Conservation (phyloP, 176 grass and related monocot species). For the Oryza meyeriana region DNA sequence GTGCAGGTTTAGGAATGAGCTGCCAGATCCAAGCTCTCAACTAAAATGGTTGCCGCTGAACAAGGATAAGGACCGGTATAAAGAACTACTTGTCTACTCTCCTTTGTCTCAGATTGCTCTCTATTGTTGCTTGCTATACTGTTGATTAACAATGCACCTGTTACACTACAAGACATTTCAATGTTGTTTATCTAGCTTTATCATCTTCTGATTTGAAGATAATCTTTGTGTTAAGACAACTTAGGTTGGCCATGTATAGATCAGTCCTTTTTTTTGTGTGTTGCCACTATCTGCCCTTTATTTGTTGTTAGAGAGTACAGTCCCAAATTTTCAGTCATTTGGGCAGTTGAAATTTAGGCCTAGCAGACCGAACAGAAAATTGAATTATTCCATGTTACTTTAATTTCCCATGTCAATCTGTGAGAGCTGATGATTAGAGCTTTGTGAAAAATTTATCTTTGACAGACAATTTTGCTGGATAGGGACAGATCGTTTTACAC, state of each 20-base stretch:
- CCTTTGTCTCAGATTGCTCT: slow-evolving; percentile 6
- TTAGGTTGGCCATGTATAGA: not conserved
- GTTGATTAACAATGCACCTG: not conserved
- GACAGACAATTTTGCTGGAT: not conserved
- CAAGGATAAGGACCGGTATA: slow-evolving; percentile 91
- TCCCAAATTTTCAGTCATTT: not conserved
- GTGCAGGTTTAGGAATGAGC: slow-evolving; percentile 93
- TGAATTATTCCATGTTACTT: slow-evolving; percentile 8
- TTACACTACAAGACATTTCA: not conserved
- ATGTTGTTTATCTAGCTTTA: not conserved
- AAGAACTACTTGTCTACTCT: slow-evolving; percentile 10
- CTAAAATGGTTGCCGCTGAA: slow-evolving; percentile 84
- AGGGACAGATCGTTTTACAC: not conserved
- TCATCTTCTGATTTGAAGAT: not conserved
- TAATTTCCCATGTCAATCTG: slow-evolving; percentile 1
- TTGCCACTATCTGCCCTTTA: not conserved
- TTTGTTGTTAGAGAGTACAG: not conserved
- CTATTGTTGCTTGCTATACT: not conserved
- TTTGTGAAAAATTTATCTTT: not conserved
- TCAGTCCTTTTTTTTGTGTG: not conserved
- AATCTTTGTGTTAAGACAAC: not conserved
- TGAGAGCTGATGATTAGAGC: not conserved
- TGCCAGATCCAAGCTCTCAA: slow-evolving; percentile 80
- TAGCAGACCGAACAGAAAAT: not conserved
- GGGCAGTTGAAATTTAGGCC: not conserved